A percentile compares a stretch with the other conserved stretches of the same genome.
Evolutionary conservation across 345 rosid genomes (phyloP).

Genomic region (Jatropha curcas): DNA sequence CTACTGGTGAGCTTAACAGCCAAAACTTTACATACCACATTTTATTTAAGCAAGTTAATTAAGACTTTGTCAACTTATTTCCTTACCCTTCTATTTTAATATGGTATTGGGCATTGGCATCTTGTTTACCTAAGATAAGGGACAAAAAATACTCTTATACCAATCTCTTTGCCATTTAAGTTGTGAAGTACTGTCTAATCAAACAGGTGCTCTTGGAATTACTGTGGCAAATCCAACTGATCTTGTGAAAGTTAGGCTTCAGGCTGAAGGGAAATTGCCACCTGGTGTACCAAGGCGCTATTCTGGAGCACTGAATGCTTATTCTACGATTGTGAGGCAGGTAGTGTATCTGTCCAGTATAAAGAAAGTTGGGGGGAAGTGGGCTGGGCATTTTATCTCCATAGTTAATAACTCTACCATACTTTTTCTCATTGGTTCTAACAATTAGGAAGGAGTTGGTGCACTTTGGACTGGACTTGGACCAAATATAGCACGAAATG

Average conservation of each 20-base stretch:
- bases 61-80: background rate
- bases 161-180: background rate
- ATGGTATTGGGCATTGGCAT: background rate
- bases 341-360: conserved; percentile 39
- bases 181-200: conserved; percentile 13
- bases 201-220: conserved; percentile 87
- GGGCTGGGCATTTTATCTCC: background rate
- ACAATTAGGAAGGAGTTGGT: conserved; percentile 76
- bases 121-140: background rate
- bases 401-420: conserved; percentile 13
- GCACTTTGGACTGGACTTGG: conserved; percentile 99
- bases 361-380: conserved; percentile 10
- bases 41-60: background rate
- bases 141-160: background rate
- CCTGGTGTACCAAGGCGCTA: conserved; percentile 96
- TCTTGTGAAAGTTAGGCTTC: conserved; percentile 98
- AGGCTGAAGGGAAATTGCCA: conserved; percentile 95
- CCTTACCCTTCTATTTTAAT: background rate
- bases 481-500: conserved; percentile 91
- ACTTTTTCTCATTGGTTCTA: conserved; percentile 23
- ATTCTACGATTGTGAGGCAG: conserved; percentile 90
- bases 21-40: conserved; percentile 3
- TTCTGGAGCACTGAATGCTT: conserved; percentile 89
- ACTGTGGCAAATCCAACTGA: conserved; percentile 93
- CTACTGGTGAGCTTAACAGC: conserved; percentile 68